Evolutionary conservation across 108 stramenopile genomes (phyloP).

Genomic region (Pseudonitzschia multistriata): DNA sequence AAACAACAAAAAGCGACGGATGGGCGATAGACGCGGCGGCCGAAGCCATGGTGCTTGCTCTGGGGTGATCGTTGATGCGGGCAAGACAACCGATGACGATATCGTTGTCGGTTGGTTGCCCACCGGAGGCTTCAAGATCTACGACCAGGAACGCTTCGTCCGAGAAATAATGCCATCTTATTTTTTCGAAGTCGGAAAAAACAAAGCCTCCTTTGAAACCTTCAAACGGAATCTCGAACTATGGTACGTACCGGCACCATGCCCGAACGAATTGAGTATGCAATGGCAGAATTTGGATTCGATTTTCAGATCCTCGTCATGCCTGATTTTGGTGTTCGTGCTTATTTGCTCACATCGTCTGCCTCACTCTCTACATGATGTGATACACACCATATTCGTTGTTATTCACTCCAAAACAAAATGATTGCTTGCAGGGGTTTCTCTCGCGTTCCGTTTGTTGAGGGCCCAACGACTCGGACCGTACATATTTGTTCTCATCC

Average conservation of each 20-base stretch:
- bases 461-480: not conserved
- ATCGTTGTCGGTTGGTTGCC: not conserved
- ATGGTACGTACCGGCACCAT: not conserved
- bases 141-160: not conserved
- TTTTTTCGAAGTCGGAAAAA: not conserved
- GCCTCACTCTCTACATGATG: too few species aligned
- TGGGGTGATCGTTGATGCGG: not conserved
- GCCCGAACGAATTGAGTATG: too few species aligned
- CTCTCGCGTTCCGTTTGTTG: not conserved
- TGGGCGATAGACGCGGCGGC: not conserved
- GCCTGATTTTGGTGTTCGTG: too few species aligned
- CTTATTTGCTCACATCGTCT: too few species aligned
- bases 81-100: not conserved
- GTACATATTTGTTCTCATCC: conserved; percentile 3
- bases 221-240: not conserved
- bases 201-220: not conserved
- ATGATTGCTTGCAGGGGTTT: conserved; percentile 7
- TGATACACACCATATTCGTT: too few species aligned
- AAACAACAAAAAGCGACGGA: not conserved
- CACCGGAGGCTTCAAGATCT: not conserved
- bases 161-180: not conserved
- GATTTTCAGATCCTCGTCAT: too few species aligned
- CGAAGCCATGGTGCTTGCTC: not conserved
- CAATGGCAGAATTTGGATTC: too few species aligned
- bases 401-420: too few species aligned